Conservation (phyloP, 176 grass and related monocot genomes). For the Triticum turgidum region DNA sequence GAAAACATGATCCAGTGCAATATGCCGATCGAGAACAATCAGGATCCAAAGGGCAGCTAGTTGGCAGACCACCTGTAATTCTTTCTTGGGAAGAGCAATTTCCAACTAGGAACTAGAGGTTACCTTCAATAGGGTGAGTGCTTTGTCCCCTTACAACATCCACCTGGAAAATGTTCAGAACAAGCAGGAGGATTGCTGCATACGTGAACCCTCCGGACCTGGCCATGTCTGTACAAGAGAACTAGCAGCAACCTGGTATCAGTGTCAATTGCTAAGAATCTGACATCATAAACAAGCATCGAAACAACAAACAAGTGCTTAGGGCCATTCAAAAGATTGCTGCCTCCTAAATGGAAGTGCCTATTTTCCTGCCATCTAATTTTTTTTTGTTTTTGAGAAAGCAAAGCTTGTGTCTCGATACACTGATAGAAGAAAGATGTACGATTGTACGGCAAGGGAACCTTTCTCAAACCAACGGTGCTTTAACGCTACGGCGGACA, state of each 20-base stretch:
- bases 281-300: too few species aligned
- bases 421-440: too few species aligned
- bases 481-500: too few species aligned
- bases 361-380: not conserved
- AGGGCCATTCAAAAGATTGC: not conserved
- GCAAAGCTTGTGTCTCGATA: too few species aligned
- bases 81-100: not conserved
- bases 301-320: too few species aligned
- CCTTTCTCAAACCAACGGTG: too few species aligned
- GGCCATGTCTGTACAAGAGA: slow-evolving; percentile 47
- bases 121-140: slow-evolving; percentile 85
- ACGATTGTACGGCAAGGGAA: too few species aligned
- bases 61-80: too few species aligned
- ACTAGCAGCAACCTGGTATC: not conserved
- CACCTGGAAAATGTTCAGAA: slow-evolving; percentile 36
- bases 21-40: not conserved
- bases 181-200: slow-evolving; percentile 29
- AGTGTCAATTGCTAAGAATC: not conserved
- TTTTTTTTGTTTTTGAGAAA: not conserved
- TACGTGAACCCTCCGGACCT: slow-evolving; percentile 25
- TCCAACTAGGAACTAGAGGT: not conserved
- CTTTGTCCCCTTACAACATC: slow-evolving; percentile 38
- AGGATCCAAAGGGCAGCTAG: not conserved
- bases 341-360: not conserved
- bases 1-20: too few species aligned